Base-by-base conservation (phyloP, 148 eudicot genomes). In the Rhododendron kiyosumense region DNA sequence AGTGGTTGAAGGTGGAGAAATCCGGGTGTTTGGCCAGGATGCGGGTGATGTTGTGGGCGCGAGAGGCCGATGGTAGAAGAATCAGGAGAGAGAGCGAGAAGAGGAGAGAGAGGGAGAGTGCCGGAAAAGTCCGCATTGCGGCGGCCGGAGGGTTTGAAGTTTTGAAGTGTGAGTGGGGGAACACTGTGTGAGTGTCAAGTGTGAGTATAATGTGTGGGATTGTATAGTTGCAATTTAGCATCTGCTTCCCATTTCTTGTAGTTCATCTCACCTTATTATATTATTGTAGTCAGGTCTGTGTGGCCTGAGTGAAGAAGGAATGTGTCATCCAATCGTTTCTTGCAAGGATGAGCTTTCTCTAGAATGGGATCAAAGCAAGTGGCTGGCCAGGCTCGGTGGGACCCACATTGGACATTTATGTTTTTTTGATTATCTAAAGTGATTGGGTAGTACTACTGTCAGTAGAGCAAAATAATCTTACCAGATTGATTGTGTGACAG, bases 1-100 rank as follows among this genome's bases (percentile, higher is more conserved):
- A 94, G 82, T 95, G 92, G 88, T 93, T 94, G 91, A 95, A 95
- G 43, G 90, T 86, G 28, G 96, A 92, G 90, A 95, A 85, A 1
- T 87, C 88, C 0, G 98, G 98, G 88, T 89, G 90, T 26, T 88
- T 78, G 10, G 88, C 92, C 0, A 95, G 92, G 90, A 94, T 90
- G 15, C 85, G 87, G 71, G 98, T 94, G 76, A 95, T 95, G 90
- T 95, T 94, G 89, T 90, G 92, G 36, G 91, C 92, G 0, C 76
- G 0, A 41, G 89, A n/a, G 34, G 90, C 4, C 54, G 88, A n/a
- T 48, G 83, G n/a, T 30, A 85, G 26, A 85, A 84, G 85, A 1
- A 63, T 69, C 57, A 86, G 67, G 57, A 83, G 28, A 43, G 85
- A 28, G 86, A 43, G 63, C 81, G 61, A 3, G 69, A 18, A 7